Evolutionary conservation across 2,329 filamentous ascomycete species (phyloP).

Genomic region (Talaromyces sp.): DNA sequence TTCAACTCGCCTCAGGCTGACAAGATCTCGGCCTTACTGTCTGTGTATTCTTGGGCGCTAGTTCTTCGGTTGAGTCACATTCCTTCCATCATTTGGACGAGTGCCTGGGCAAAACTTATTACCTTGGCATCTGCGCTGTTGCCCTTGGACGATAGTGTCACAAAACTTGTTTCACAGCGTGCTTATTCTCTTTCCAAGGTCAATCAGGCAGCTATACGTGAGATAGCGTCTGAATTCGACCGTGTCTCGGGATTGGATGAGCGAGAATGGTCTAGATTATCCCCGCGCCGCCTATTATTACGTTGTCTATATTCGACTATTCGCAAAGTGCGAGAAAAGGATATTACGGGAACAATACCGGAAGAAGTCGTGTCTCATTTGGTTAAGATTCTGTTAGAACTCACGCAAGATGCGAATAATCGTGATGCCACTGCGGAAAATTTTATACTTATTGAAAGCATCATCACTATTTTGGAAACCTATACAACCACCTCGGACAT

Average conservation of each 20-base stretch:
- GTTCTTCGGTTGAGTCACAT: slow-evolving; percentile 28
- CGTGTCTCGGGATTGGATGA: slow-evolving; percentile 28
- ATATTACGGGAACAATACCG: slow-evolving; percentile 28
- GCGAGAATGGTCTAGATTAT: slow-evolving; percentile 22
- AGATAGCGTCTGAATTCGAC: slow-evolving; percentile 25
- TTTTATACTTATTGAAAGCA: slow-evolving; percentile 27
- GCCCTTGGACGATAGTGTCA: slow-evolving; percentile 28
- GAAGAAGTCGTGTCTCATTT: slow-evolving; percentile 28
- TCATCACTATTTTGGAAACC: slow-evolving; percentile 39
- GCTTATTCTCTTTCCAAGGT: slow-evolving; percentile 30
- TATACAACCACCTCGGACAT: slow-evolving; percentile 32
- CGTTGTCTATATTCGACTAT: slow-evolving; percentile 33
- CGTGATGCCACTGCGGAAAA: slow-evolving; percentile 15
- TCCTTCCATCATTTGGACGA: slow-evolving; percentile 28
- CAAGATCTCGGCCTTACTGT: slow-evolving; percentile 32
- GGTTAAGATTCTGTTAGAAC: slow-evolving; percentile 29
- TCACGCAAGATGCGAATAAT: slow-evolving; percentile 20
- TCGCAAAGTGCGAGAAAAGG: slow-evolving; percentile 32
- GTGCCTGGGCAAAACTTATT: slow-evolving; percentile 34
- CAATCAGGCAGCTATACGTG: slow-evolving; percentile 30
- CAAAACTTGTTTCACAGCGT: slow-evolving; percentile 23
- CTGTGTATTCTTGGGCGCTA: slow-evolving; percentile 33
- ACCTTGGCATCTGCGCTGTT: slow-evolving; percentile 29
- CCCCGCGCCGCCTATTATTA: slow-evolving; percentile 34
- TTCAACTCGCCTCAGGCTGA: slow-evolving; percentile 61